A percentile compares a stretch with the other conserved stretches of the same genome.
These are phyloP conservation scores for Nicotiana benthamiana DNA, from an alignment of 257 asterid species.

Conservation along the genomic window DNA sequence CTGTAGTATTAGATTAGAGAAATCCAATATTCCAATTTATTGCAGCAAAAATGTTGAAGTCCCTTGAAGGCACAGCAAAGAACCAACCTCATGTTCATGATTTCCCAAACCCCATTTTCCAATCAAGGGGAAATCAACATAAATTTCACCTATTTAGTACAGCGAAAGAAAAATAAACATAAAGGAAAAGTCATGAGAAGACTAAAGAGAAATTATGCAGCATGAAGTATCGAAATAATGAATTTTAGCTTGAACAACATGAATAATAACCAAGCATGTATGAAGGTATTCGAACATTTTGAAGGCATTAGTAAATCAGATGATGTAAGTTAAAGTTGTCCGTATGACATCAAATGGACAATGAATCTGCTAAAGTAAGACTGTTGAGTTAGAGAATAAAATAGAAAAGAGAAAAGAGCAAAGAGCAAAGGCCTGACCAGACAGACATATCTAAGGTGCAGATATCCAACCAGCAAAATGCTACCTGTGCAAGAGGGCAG, in stretches of 20 bases:
- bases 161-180: background rate
- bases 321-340: background rate
- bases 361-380: background rate
- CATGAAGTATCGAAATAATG: background rate
- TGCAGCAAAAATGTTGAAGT: background rate
- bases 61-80: background rate
- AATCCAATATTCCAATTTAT: background rate
- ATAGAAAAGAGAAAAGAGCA: too few relatives aligned
- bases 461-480: slow-evolving; percentile 6
- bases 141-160: background rate
- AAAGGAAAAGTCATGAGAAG: background rate
- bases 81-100: background rate
- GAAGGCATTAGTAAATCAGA: background rate
- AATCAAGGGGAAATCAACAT: background rate
- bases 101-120: background rate
- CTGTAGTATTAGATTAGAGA: background rate
- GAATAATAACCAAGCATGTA: background rate
- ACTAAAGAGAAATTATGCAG: background rate
- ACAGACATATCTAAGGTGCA: background rate
- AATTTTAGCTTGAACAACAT: background rate
- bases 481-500: slow-evolving; percentile 88
- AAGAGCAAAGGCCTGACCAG: background rate
- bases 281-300: background rate
- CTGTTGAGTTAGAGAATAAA: background rate
- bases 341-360: background rate